A percentile compares a stretch with the other conserved stretches of the same genome.
These are phyloP conservation scores for Glycine latifolia DNA, from an alignment of 306 rosid species.

Conservation along the genomic window DNA sequence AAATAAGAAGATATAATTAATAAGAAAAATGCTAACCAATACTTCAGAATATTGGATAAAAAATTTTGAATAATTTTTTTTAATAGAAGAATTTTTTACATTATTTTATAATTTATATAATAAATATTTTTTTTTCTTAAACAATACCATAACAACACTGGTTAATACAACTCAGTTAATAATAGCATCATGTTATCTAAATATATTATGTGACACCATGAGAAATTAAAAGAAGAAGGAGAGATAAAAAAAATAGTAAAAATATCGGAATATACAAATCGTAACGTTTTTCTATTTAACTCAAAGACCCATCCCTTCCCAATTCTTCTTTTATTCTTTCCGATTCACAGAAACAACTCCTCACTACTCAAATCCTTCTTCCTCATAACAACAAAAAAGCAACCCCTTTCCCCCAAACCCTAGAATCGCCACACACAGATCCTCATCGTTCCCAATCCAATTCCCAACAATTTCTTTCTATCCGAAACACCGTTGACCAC, in stretches of 20 bases:
- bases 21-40: too few species aligned
- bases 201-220: background rate
- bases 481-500: conserved; percentile 59
- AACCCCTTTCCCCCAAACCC: conserved; percentile 24
- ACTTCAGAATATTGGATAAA: too few species aligned
- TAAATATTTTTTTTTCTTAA: too few species aligned
- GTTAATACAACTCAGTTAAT: too few species aligned
- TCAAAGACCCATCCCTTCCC: background rate
- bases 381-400: background rate
- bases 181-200: background rate
- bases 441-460: conserved; percentile 32
- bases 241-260: background rate
- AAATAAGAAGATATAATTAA: too few species aligned
- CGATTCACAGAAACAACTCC: conserved; percentile 32
- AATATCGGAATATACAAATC: background rate
- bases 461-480: background rate
- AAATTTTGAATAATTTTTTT: too few species aligned
- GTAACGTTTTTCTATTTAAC: conserved; percentile 34
- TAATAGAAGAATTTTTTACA: too few species aligned
- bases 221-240: too few species aligned
- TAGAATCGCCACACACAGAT: conserved; percentile 29
- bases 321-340: conserved; percentile 36
- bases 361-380: conserved; percentile 18
- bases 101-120: too few species aligned
- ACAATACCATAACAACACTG: too few species aligned